Evolutionary conservation across 192 early-diverging fungal genomes (phyloP), one percentile per base, ranked within the genome.

Genomic region (Coemansia umbellata): DNA sequence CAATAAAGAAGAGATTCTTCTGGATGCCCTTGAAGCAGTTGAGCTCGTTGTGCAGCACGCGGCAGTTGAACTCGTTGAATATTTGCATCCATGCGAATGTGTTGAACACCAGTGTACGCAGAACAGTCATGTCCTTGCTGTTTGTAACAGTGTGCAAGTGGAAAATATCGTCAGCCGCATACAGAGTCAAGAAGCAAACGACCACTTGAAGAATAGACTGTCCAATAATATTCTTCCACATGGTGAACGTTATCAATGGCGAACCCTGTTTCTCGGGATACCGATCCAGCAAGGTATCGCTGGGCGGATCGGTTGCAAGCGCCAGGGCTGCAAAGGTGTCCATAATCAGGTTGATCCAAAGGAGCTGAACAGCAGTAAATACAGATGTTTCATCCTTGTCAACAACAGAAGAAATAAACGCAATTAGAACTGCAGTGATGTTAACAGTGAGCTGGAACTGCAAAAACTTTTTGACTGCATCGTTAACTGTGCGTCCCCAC

Each of bases 281-380:
- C 47, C 95, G 85, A 27, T 94, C 78, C 23, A 99, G 80, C 21
- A 99, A 63, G n/a, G 87, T 88, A 4, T 64, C 62, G 1, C 86
- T 89, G 1, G 97, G 95, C 37, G 88, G 86, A 56, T 99, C 97
- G 13, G 96, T 97, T 4, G 96, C 95, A 31, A 97, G 82, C 0
- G 95, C 97, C 18, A 99, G 83, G 13, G 97, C 93, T 2, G 97
- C 97, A 65, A 99, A 81, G 1, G 94, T 94, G 80, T 99, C 95
- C 97, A 99, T 99, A 36, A 99, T 98, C 57, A 99, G 77, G 72
- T 99, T 99, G 40, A 99, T 91, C 95, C 95, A 99, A 44, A 99
- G 75, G 37, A 99, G 64, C 70, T 99, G 97, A 1, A 98, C 89
- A 15, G 95, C 95, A 1, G 91, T 92, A 56, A 99, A 80, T n/a